Base-by-base conservation (phyloP, 192 early-diverging fungal species). In the Rhizoclosmatium sp. region DNA sequence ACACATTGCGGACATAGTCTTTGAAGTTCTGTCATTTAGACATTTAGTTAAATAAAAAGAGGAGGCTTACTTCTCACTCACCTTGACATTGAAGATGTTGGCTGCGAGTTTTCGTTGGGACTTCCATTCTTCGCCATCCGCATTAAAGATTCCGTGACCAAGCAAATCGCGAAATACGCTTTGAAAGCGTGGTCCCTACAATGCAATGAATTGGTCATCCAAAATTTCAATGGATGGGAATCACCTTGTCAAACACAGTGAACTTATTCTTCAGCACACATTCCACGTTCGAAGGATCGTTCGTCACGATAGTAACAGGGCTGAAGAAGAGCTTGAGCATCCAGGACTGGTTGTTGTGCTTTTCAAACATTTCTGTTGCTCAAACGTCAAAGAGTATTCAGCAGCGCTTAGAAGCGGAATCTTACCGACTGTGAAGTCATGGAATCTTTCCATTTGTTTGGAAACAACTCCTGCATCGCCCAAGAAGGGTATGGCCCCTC, bases 41-140 rank as follows among this genome's bases (percentile, higher is more conserved):
- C 5, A 47, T 31, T 2, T 10, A 5, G n/a, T 14, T 23, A 69
- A 2, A 31, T 14, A 69, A 47, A 14, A 21, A 42, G 19, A 16
- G 47, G 10, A 0, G 14, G 42, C 42, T 23, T 2, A 40, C 2
- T 21, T 40, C 16, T 10, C 9, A 16, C 42, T 3, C 5, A 77
- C 76, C 64, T 78, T 80, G 23, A 77, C 78, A 69, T 67, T 88
- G 80, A 87, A 88, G 56, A 87, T 83, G 21, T 83, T 77, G 61
- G 83, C 80, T 16, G 82, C 80, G 10, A 72, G 80, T 66, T 94
- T 92, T 40, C 92, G 82, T 31, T 92, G 91, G 2, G 74, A 77
- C 44, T 83, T 83, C 92, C 93, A 94, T 4, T 75, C 70, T 2
- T 90, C 88, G 23, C 93, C 93, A 65, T 93, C 31, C 31, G 31